These are phyloP conservation scores for Pythium inflatum DNA, from an alignment of 352 stramenopile genomes.

Conservation along the genomic window DNA sequence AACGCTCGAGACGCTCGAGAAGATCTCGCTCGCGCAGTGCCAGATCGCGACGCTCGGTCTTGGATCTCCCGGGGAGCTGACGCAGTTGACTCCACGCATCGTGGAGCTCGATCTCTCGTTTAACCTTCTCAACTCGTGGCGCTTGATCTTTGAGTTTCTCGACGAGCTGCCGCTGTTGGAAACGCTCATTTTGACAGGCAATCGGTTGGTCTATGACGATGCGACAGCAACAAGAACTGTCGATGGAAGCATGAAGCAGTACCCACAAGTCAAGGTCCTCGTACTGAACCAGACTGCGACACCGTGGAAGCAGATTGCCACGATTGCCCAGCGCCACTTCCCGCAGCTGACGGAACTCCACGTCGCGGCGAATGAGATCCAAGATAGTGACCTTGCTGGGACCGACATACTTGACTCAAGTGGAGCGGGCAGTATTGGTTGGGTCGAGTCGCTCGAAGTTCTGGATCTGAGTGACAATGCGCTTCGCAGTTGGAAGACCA, in stretches of 20 bases:
- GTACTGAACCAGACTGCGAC: conserved; percentile 73
- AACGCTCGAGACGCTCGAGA: conserved; percentile 69
- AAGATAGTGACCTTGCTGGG: conserved; percentile 44
- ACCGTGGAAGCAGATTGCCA: conserved; percentile 40
- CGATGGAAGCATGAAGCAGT: conserved; percentile 8
- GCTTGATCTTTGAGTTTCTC: conserved; percentile 46
- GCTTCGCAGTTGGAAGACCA: conserved; percentile 50
- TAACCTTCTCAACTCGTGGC: conserved; percentile 76
- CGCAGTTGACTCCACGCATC: conserved; percentile 51
- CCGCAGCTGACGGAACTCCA: conserved; percentile 60
- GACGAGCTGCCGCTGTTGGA: conserved; percentile 64
- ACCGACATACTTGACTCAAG: not conserved
- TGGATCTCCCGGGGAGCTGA: conserved; percentile 34
- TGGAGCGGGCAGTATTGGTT: not conserved
- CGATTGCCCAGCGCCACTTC: conserved; percentile 56
- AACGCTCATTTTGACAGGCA: conserved; percentile 76
- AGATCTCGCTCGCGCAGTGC: conserved; percentile 72
- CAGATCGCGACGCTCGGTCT: conserved; percentile 53
- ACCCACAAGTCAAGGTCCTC: conserved; percentile 55
- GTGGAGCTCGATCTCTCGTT: conserved; percentile 74
- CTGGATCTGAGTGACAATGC: conserved; percentile 73
- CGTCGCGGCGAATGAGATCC: conserved; percentile 58
- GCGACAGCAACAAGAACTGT: not conserved
- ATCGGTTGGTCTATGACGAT: conserved; percentile 45
- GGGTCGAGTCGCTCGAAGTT: conserved; percentile 38